Evolutionary conservation across 2,329 filamentous ascomycete species (phyloP).

Genomic region (Setomelanomma holmii): DNA sequence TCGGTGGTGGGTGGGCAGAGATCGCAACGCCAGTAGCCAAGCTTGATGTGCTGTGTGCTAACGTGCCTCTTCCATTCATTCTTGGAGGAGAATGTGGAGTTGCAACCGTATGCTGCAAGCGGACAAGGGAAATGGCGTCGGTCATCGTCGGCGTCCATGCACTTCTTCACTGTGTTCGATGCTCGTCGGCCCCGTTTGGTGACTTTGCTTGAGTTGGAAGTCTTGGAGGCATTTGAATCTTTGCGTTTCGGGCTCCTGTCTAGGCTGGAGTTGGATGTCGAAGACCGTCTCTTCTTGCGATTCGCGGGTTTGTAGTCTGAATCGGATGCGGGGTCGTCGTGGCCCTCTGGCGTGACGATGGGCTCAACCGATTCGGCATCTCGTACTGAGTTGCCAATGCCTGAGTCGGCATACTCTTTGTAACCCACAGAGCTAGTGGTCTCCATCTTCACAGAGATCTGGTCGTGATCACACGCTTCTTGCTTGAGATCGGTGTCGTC

Average conservation of each 20-base stretch:
- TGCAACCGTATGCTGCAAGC: slow-evolving; percentile 79
- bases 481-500: slow-evolving; percentile 32
- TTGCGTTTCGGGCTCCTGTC: slow-evolving; percentile 25
- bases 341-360: slow-evolving; percentile 33
- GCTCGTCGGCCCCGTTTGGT: slow-evolving; percentile 27
- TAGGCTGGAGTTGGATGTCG: slow-evolving; percentile 31
- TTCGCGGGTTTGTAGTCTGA: slow-evolving; percentile 46
- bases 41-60: slow-evolving; percentile 76
- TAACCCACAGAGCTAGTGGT: slow-evolving; percentile 10
- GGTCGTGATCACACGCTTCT: slow-evolving; percentile 28
- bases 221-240: slow-evolving; percentile 28
- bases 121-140: slow-evolving; percentile 74
- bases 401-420: slow-evolving; percentile 33
- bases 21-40: slow-evolving; percentile 78
- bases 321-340: slow-evolving; percentile 42
- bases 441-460: slow-evolving; percentile 24
- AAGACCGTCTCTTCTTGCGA: slow-evolving; percentile 38
- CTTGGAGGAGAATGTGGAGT: slow-evolving; percentile 75
- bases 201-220: slow-evolving; percentile 21
- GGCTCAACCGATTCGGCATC: slow-evolving; percentile 49
- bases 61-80: slow-evolving; percentile 97
- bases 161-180: slow-evolving; percentile 17
- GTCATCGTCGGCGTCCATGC: slow-evolving; percentile 17
- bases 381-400: slow-evolving; percentile 35
- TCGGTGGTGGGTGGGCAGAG: slow-evolving; percentile 58